Conservation (phyloP, 768 basidiomycete genomes). For the Suillus bovinus region DNA sequence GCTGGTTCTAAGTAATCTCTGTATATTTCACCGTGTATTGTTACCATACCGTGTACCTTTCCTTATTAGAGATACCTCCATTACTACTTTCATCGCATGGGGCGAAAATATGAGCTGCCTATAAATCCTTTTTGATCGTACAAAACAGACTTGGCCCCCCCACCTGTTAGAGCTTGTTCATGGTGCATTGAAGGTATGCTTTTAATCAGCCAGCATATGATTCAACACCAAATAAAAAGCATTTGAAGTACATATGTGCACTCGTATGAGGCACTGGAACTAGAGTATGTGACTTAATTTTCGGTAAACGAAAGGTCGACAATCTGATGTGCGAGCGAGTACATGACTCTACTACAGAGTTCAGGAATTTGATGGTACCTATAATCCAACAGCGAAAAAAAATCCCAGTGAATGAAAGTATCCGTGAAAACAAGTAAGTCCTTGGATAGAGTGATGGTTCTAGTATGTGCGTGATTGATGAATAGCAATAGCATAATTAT, state of each 20-base stretch:
- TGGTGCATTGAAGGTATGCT: background rate
- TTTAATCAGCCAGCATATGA: too few species aligned
- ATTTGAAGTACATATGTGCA: background rate
- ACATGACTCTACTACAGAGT: too few species aligned
- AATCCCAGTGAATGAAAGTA: background rate
- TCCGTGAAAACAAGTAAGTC: constrained; percentile 5
- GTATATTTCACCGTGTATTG: constrained; percentile 30
- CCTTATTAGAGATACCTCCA: constrained; percentile 33
- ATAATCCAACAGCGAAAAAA: constrained; percentile 2
- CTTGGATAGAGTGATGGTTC: constrained; percentile 4
- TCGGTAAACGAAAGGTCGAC: background rate
- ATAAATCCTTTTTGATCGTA: background rate
- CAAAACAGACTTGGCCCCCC: too few species aligned
- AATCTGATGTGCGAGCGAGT: background rate
- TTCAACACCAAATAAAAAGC: background rate
- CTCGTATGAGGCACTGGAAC: background rate
- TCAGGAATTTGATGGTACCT: background rate
- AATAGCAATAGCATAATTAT: constrained; percentile 13
- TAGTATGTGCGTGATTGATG: constrained; percentile 1
- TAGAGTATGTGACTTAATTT: background rate
- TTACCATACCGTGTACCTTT: constrained; percentile 34
- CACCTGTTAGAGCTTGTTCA: background rate
- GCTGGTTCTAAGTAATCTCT: constrained; percentile 52
- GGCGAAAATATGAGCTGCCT: too few species aligned
- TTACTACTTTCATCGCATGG: constrained; percentile 1